Conservation (phyloP, 208 protist species). For the Leishmania mexicana region DNA sequence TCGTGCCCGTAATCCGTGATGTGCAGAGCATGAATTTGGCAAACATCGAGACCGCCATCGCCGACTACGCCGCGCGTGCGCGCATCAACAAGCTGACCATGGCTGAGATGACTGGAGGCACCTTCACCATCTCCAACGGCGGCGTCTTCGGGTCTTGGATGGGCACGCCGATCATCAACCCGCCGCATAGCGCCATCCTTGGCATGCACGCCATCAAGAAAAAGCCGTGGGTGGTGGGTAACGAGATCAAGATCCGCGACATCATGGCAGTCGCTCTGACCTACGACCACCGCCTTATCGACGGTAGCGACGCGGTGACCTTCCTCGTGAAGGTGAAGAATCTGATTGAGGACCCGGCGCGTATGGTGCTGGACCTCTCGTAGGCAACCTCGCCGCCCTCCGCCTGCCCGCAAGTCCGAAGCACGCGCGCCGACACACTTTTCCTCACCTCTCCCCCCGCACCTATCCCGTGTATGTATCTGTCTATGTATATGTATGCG, state of each 20-base stretch:
- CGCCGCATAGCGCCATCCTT: slow-evolving; percentile 98
- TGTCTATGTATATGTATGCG: not conserved
- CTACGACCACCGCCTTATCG: slow-evolving; percentile 99
- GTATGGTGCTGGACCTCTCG: slow-evolving; percentile 94
- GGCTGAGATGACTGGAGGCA: slow-evolving; percentile 98
- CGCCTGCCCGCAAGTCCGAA: not conserved
- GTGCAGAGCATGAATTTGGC: slow-evolving; percentile 95
- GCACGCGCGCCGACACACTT: too few species aligned
- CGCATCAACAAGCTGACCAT: slow-evolving; percentile 94
- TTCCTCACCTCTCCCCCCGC: not conserved
- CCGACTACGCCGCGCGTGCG: slow-evolving; percentile 90
- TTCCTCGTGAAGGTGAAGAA: slow-evolving; percentile 98
- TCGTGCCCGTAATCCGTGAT: slow-evolving; percentile 98
- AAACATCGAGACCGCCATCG: slow-evolving; percentile 96
- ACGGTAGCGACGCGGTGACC: slow-evolving; percentile 98
- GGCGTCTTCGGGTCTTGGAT: slow-evolving; percentile 99
- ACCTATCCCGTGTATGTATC: not conserved
- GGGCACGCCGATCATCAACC: slow-evolving; percentile 99
- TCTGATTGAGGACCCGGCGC: slow-evolving; percentile 94
- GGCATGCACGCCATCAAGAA: slow-evolving; percentile 99
- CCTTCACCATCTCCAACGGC: slow-evolving; percentile 99
- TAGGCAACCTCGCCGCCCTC: slow-evolving; percentile 25
- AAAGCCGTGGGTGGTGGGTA: slow-evolving; percentile 94
- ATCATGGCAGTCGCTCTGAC: slow-evolving; percentile 99
- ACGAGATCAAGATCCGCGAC: slow-evolving; percentile 94